A percentile compares a stretch with the other conserved stretches of the same genome.
phyloP scores from a whole-genome alignment of 2,329 filamentous ascomycete species.

The Talaromyces sp. region DNA sequence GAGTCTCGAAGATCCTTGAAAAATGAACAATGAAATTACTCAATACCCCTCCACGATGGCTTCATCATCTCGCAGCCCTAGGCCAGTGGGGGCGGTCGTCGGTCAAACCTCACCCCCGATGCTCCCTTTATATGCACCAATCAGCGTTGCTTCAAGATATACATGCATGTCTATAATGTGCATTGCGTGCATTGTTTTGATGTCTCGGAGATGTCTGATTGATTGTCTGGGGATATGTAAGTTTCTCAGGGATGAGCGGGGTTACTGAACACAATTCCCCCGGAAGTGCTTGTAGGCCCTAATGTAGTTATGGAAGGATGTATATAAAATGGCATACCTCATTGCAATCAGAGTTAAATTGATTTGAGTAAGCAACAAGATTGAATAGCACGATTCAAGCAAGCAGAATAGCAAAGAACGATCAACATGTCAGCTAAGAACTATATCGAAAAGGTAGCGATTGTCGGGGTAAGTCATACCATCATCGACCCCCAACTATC shows the following conservation, averaged over 20 bases:
- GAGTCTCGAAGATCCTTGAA: neutral
- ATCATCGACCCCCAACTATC: neutral
- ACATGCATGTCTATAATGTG: neutral
- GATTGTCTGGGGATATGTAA: neutral
- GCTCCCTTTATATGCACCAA: constrained; percentile 13
- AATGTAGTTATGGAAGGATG: neutral
- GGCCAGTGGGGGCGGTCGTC: neutral
- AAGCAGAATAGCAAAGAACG: no score
- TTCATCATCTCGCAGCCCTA: neutral
- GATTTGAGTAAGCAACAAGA: no score
- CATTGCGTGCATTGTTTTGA: neutral
- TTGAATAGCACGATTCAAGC: no score
- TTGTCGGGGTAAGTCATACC: constrained; percentile 34
- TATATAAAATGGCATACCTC: neutral
- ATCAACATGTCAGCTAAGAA: constrained; percentile 22
- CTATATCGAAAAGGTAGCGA: constrained; percentile 36
- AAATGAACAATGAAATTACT: neutral
- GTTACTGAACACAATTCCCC: neutral
- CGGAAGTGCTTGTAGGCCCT: neutral
- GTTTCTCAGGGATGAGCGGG: neutral
- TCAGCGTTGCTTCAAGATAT: neutral
- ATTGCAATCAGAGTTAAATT: no score
- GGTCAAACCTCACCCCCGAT: neutral
- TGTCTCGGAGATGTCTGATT: neutral
- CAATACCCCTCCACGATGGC: neutral